phyloP scores from a whole-genome alignment of 257 asterid genomes.

The Gentiana dahurica region DNA sequence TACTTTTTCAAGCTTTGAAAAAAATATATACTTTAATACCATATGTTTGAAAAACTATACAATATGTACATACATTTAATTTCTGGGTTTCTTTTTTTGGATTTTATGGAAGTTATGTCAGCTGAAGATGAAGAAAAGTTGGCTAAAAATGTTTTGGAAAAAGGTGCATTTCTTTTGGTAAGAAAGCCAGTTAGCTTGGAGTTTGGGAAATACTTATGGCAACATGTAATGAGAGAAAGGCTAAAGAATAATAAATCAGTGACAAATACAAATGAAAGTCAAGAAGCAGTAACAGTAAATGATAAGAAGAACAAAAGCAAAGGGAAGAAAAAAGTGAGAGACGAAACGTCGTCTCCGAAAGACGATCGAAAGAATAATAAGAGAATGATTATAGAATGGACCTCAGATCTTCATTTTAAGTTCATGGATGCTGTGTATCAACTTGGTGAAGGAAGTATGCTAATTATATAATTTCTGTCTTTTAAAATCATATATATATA shows the following conservation, averaged over 20 bases:
- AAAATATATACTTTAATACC: no score
- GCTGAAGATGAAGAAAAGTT: conserved; percentile 1
- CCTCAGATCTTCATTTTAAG: conserved; percentile 13
- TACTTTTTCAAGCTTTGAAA: background rate
- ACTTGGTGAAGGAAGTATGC: conserved; percentile 28
- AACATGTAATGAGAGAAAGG: conserved; percentile 3
- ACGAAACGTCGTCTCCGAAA: no score
- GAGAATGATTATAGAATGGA: conserved; percentile 15
- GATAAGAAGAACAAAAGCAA: background rate
- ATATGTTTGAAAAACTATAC: background rate
- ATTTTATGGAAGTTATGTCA: background rate
- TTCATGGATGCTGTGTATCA: conserved; percentile 9
- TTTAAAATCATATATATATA: background rate
- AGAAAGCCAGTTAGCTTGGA: conserved; percentile 1
- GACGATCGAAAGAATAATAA: background rate
- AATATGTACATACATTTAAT: background rate
- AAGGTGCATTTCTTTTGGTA: conserved; percentile 6
- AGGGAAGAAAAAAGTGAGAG: background rate
- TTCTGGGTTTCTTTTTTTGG: background rate
- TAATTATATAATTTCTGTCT: background rate
- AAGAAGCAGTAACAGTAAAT: background rate
- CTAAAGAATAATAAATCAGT: background rate
- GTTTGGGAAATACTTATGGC: conserved; percentile 3
- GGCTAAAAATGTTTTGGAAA: conserved; percentile 1
- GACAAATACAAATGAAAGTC: background rate